These are phyloP conservation scores for Pseudotsuga menziesii DNA, from an alignment of 75 land plant genomes.

Conservation along the genomic window DNA sequence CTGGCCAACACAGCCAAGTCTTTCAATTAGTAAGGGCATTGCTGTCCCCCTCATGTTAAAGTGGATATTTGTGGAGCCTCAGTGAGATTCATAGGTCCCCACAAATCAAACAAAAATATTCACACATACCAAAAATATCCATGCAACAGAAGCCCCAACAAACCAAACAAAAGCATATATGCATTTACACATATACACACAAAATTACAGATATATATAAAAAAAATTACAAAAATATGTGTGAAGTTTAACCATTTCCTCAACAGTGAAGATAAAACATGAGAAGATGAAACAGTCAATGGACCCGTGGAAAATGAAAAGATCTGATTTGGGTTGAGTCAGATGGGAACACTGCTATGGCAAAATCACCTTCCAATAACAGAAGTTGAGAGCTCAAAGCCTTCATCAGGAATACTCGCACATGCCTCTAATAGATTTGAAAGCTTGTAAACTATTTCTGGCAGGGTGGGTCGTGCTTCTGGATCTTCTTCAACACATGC, in stretches of 20 bases:
- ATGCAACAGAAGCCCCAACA: neutral
- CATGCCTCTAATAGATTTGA: neutral
- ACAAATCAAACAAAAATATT: neutral
- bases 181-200: neutral
- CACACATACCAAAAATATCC: neutral
- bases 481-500: slow-evolving; percentile 53
- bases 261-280: neutral
- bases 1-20: neutral
- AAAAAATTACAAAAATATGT: no score
- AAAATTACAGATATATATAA: neutral
- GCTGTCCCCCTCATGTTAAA: no score
- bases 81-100: neutral
- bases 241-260: neutral
- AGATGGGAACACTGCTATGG: neutral
- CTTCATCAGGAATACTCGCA: neutral
- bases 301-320: neutral
- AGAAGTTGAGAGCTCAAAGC: neutral
- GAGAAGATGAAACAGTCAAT: neutral
- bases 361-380: slow-evolving; percentile 2
- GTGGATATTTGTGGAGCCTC: no score
- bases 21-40: neutral
- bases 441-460: slow-evolving; percentile 32
- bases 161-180: neutral
- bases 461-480: slow-evolving; percentile 50
- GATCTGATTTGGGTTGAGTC: neutral